phyloP scores from a whole-genome alignment of 2,329 filamentous ascomycete genomes.

The Calonectria pteridis region DNA sequence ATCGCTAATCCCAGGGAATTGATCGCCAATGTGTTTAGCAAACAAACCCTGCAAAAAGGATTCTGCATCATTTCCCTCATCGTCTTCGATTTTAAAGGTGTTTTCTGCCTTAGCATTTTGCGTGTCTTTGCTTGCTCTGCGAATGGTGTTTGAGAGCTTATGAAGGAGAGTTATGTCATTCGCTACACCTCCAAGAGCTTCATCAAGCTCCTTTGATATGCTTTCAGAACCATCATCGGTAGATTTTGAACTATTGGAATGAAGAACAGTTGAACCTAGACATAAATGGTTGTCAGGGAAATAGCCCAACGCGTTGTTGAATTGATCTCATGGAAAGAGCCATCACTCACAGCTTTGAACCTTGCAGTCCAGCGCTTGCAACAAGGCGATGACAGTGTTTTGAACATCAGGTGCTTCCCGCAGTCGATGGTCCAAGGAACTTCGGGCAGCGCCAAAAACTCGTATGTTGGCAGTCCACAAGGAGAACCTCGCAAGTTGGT shows the following conservation, averaged over 20 bases:
- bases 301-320: background rate
- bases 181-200: background rate
- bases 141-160: constrained; percentile 27
- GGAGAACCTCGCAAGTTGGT: constrained; percentile 36
- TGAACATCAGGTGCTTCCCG: constrained; percentile 27
- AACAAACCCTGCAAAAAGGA: constrained; percentile 14
- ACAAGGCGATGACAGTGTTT: constrained; percentile 20
- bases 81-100: constrained; percentile 23
- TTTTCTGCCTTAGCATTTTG: constrained; percentile 14
- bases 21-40: constrained; percentile 18
- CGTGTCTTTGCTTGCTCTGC: constrained; percentile 26
- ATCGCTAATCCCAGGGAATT: constrained; percentile 23
- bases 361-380: constrained; percentile 27
- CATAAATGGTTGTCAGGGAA: background rate
- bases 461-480: constrained; percentile 29
- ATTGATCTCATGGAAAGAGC: no score
- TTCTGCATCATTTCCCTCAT: constrained; percentile 27
- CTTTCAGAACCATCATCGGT: background rate
- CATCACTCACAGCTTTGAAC: constrained; percentile 9
- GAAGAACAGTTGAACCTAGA: background rate
- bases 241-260: background rate
- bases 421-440: constrained; percentile 34
- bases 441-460: constrained; percentile 20
- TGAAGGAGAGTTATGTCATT: constrained; percentile 14
- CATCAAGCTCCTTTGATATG: background rate